A percentile compares a stretch with the other conserved stretches of the same genome.
These are phyloP conservation scores for Viola pubescens DNA, from an alignment of 441 rosid genomes.

Conservation along the genomic window DNA sequence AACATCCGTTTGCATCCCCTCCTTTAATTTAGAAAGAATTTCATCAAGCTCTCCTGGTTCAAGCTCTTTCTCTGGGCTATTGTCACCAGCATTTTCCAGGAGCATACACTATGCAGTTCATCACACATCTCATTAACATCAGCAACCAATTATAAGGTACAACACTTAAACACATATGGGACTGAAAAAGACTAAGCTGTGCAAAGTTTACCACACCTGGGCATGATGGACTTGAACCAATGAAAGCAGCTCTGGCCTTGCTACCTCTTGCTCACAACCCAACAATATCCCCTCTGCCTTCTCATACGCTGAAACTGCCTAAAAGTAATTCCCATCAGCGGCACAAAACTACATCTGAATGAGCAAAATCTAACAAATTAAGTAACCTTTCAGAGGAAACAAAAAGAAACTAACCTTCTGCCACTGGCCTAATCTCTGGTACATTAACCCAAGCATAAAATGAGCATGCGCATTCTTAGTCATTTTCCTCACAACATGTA, in stretches of 20 bases:
- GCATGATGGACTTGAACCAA: constrained; percentile 90
- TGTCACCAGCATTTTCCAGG: constrained; percentile 56
- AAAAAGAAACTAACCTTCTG: constrained; percentile 55
- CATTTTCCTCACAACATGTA: constrained; percentile 92
- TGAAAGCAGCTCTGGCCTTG: constrained; percentile 85
- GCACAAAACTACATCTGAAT: constrained; percentile 4
- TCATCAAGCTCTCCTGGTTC: constrained; percentile 69
- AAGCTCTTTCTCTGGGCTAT: constrained; percentile 61
- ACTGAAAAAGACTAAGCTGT: background rate
- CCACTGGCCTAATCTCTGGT: constrained; percentile 81
- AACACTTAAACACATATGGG: background rate
- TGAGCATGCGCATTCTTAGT: constrained; percentile 94
- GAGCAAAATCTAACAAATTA: background rate
- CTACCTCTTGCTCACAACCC: constrained; percentile 70
- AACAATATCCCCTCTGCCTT: constrained; percentile 83
- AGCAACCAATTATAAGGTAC: constrained; percentile 6
- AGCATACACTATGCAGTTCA: constrained; percentile 57
- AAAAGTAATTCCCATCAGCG: constrained; percentile 13
- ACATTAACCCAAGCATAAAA: constrained; percentile 90
- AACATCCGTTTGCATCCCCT: constrained; percentile 58
- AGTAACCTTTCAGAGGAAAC: background rate
- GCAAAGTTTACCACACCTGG: constrained; percentile 45
- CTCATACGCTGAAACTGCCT: constrained; percentile 85
- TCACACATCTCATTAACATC: constrained; percentile 8
- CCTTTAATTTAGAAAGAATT: constrained; percentile 61